Percentiles rank a stretch among this genome's conserved stretches.
Evolutionary conservation across 73 alveolate genomes (phyloP).

Genomic region (Paramecium sexaurelia): DNA sequence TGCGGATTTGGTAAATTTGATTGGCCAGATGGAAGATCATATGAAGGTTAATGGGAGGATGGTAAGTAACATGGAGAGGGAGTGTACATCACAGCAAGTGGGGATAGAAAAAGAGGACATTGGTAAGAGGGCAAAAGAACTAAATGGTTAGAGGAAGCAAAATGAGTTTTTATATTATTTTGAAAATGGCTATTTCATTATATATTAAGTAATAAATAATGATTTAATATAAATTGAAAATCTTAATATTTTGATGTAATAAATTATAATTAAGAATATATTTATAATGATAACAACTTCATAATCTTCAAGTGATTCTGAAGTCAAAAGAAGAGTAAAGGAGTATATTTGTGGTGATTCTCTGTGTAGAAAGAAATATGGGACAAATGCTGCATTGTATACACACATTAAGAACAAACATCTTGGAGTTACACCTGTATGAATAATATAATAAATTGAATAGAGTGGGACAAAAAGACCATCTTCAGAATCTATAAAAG

Average conservation of each 20-base stretch:
- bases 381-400: slow-evolving; percentile 63
- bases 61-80: slow-evolving; percentile 71
- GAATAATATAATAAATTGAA: background rate
- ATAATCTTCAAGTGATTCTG: background rate
- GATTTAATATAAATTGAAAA: background rate
- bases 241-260: background rate
- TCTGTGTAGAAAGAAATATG: slow-evolving; percentile 47
- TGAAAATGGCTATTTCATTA: background rate
- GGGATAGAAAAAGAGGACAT: slow-evolving; percentile 54
- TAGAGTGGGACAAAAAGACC: slow-evolving; percentile 57
- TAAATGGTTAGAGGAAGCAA: slow-evolving; percentile 11
- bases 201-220: background rate
- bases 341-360: slow-evolving; percentile 60
- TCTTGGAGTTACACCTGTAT: slow-evolving; percentile 30
- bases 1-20: slow-evolving; percentile 64
- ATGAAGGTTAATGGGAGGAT: slow-evolving; percentile 63
- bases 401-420: slow-evolving; percentile 59
- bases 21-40: slow-evolving; percentile 71
- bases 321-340: background rate
- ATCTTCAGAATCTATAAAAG: slow-evolving; percentile 53
- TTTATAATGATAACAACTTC: background rate
- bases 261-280: background rate
- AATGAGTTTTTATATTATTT: background rate
- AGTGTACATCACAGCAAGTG: slow-evolving; percentile 37
- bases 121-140: slow-evolving; percentile 69